A percentile compares a stretch with the other conserved stretches of the same genome.
phyloP scores from a whole-genome alignment of 768 basidiomycete genomes.

The Chalciporus sphaerocephalus region DNA sequence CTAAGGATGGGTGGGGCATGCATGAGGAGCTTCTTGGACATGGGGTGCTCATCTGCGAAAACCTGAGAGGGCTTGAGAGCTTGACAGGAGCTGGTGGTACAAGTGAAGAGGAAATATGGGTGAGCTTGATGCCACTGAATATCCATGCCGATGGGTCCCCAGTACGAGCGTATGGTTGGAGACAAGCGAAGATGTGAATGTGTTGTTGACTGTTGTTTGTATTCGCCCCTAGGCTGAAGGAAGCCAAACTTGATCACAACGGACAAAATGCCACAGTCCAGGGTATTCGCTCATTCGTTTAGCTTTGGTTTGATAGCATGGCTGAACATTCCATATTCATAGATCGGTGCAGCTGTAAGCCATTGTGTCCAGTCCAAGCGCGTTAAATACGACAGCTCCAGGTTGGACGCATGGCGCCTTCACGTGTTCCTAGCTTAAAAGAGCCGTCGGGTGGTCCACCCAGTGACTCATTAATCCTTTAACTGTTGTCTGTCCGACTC shows the following conservation, averaged over 20 bases:
- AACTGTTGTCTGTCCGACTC: neutral
- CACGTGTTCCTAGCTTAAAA: constrained; percentile 8
- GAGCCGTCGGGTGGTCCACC: constrained; percentile 1
- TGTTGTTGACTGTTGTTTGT: constrained; percentile 17
- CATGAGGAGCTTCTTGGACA: constrained; percentile 59
- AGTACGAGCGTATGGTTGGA: constrained; percentile 64
- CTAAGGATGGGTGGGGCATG: constrained; percentile 38
- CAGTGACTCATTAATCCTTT: neutral
- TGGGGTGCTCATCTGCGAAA: constrained; percentile 67
- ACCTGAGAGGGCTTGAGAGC: constrained; percentile 51
- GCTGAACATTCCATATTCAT: neutral
- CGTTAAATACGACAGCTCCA: neutral
- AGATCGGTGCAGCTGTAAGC: neutral
- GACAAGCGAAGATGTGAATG: constrained; percentile 3
- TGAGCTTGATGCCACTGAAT: constrained; percentile 57
- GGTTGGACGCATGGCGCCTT: neutral
- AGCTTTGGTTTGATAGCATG: neutral
- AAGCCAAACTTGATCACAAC: constrained; percentile 5
- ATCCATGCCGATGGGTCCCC: constrained; percentile 66
- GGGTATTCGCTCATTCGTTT: neutral
- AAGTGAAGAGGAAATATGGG: constrained; percentile 32
- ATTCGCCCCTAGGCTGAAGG: constrained; percentile 5
- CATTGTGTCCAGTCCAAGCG: neutral
- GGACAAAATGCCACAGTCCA: neutral
- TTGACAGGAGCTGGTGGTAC: constrained; percentile 27